Conservation (phyloP, 768 basidiomycete genomes). For the Lyophyllum semitale region DNA sequence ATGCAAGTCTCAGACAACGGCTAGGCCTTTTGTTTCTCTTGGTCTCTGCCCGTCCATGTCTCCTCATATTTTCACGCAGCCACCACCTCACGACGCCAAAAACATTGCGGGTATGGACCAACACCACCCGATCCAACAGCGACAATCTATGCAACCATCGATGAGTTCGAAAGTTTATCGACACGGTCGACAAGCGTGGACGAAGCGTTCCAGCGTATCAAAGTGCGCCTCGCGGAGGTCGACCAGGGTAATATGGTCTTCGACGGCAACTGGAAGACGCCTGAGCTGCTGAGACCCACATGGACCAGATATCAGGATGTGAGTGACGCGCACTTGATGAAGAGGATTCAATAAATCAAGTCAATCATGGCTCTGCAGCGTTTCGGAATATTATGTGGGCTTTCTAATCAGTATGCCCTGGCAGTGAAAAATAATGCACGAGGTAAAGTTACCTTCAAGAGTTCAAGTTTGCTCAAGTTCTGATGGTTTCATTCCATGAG, state of each 20-base stretch:
- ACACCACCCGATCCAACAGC: neutral
- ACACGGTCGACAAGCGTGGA: neutral
- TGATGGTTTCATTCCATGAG: neutral
- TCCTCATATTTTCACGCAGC: neutral
- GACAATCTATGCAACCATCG: neutral
- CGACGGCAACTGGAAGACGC: neutral
- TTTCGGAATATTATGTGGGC: neutral
- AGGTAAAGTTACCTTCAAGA: neutral
- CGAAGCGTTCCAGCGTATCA: neutral
- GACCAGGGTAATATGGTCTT: neutral
- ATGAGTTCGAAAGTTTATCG: neutral
- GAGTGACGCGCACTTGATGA: neutral
- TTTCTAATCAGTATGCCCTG: neutral
- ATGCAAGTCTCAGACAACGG: no score
- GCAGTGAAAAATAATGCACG: neutral
- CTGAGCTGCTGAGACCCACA: neutral
- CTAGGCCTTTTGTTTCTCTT: no score
- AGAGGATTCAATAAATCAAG: neutral
- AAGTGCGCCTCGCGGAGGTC: neutral
- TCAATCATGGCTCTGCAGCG: neutral
- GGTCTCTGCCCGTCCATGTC: no score
- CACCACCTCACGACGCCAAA: neutral
- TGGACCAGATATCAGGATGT: neutral
- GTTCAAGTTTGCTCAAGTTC: neutral
- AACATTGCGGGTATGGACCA: neutral